phyloP scores from a whole-genome alignment of 2,329 filamentous ascomycete species.

The Stromatinia cepivora region DNA sequence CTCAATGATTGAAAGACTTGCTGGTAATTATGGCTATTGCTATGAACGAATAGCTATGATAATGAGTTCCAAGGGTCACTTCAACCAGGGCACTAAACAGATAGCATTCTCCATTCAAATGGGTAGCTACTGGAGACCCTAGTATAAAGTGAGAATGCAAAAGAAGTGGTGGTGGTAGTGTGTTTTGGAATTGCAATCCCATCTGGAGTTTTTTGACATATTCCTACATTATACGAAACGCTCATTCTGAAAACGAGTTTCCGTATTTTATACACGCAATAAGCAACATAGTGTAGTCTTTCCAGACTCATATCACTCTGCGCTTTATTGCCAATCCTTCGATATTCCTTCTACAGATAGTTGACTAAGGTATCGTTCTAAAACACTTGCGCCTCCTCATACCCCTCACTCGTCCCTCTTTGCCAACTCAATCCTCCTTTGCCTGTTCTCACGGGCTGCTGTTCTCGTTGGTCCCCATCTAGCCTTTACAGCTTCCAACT shows the following conservation, averaged over 20 bases:
- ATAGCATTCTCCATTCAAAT: neutral
- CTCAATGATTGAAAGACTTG: neutral
- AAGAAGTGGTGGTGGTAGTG: neutral
- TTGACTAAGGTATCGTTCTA: neutral
- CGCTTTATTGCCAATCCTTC: conserved; percentile 8
- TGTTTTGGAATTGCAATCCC: neutral
- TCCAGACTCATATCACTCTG: neutral
- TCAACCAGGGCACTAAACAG: neutral
- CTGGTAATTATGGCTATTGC: neutral
- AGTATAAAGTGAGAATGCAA: neutral
- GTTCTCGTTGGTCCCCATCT: conserved; percentile 58
- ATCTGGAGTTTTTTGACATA: neutral
- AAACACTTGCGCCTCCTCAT: neutral
- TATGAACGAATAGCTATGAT: neutral
- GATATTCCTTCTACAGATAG: neutral
- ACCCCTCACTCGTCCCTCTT: conserved; percentile 34
- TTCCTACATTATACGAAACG: conserved; percentile 5
- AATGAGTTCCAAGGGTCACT: neutral
- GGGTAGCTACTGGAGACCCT: neutral
- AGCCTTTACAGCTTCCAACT: conserved; percentile 51
- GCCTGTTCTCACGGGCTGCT: conserved; percentile 56
- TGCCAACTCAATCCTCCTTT: conserved; percentile 48
- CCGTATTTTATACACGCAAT: conserved; percentile 12
- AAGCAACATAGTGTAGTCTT: conserved; percentile 4
- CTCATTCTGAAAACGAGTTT: conserved; percentile 11